Base-by-base conservation (phyloP, 495 filamentous ascomycete species). In the Penicillium canariense region DNA sequence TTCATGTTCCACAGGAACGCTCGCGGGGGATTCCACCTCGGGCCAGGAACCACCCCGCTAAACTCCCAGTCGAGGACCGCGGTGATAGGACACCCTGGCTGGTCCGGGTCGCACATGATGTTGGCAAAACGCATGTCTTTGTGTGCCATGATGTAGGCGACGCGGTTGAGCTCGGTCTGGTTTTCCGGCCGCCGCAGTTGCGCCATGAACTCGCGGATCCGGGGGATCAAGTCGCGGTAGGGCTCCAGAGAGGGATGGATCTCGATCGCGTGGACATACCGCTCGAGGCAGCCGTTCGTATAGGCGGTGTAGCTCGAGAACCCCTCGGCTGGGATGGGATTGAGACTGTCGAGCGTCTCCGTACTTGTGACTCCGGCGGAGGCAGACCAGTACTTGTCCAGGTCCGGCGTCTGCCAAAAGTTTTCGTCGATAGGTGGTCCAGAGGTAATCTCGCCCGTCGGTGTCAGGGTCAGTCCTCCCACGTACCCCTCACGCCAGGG, bases 21-120 rank as follows among this genome's bases (percentile, higher is more conserved):
- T 36, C 56, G 30, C 5, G 39, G 18, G 4, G 69, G 68, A 44
- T 72, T 63, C 71, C 71, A 70, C 18, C 51, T 35, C 23, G 58
- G 56, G 8, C 48, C 43, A 5, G 73, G 67, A 7, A 74, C 65
- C 4, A 74, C 59, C 5, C 60, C 55, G 14, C 62, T 51, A 34
- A 74, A 76, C 59, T 72, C 72, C 68, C 71, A 76, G 55, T 73
- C 73, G 3, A 74, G 53, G 3, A 76, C 50, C 1, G 55, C 65
- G 9, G 69, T 76, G 50, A 74, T 70, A 0, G 40, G 55, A 46
- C 56, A 56, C 5, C 44, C 48, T 11, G 52, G 47, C 17, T 54
- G 50, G 3, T 45, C 22, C 8, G 51, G 39, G 25, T 74, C 67
- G 48, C 46, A 71, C 51, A 73, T 54, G 20, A 75, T 62, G 26